phyloP scores from a whole-genome alignment of 805 yeast genomes.

The Candida sonorensis region DNA sequence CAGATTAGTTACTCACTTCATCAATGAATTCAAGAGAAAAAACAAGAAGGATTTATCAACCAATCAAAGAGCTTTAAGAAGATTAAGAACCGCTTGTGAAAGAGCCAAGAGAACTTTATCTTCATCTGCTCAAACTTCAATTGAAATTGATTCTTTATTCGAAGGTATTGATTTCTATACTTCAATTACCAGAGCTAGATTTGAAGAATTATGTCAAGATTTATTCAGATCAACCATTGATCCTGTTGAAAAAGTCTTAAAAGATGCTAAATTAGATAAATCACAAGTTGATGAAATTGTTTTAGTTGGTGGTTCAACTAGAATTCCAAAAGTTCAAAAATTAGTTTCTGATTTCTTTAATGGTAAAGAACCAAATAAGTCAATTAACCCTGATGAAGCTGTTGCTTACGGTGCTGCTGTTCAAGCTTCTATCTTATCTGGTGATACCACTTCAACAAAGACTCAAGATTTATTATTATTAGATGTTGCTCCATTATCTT shows the following conservation, averaged over 20 bases:
- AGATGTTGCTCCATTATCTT: constrained; percentile 87
- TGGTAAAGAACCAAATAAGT: constrained; percentile 94
- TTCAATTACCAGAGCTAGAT: constrained; percentile 94
- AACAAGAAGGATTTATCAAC: constrained; percentile 88
- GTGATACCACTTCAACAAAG: constrained; percentile 90
- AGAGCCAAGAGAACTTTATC: constrained; percentile 98
- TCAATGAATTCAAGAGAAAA: constrained; percentile 95
- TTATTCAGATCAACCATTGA: constrained; percentile 90
- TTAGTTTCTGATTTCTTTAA: constrained; percentile 93
- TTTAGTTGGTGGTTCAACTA: constrained; percentile 95
- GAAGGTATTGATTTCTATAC: constrained; percentile 98
- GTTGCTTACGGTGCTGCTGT: constrained; percentile 99
- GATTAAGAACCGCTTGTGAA: constrained; percentile 98
- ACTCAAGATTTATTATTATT: constrained; percentile 89
- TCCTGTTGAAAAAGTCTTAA: constrained; percentile 92
- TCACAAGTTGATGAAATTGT: constrained; percentile 87
- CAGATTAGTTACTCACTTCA: constrained; percentile 81
- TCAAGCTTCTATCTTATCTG: constrained; percentile 94
- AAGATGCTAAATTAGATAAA: constrained; percentile 87
- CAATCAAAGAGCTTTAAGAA: constrained; percentile 96
- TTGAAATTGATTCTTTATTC: constrained; percentile 90
- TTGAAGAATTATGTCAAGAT: constrained; percentile 93
- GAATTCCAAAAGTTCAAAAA: constrained; percentile 96
- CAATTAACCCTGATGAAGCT: constrained; percentile 97
- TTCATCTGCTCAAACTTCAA: constrained; percentile 89